Evolutionary conservation across 495 filamentous ascomycete genomes (phyloP), one percentile per base, ranked within the genome.

Genomic region (Jackrogersella multiformis): DNA sequence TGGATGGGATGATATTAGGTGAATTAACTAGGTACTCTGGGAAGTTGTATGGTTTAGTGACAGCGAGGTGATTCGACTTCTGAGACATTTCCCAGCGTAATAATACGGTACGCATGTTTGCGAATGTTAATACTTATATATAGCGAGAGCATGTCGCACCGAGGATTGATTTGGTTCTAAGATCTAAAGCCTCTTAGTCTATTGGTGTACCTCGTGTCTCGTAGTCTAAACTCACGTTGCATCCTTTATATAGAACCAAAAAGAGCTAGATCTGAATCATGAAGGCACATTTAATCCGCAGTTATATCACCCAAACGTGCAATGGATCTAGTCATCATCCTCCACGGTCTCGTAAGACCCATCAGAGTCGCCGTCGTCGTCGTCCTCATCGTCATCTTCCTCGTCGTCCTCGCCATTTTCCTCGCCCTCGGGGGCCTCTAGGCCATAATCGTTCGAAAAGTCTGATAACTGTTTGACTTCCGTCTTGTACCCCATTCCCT

Each of bases 391-490:
- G 1, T 84, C 84, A 0, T 87, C 87, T 0, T 88, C 87, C 0
- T 91, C 87, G 0, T 87, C 86, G 0, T 86, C 86, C 0, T 88
- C 87, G 0, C 88, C 87, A 4, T 89, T 85, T 0, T 85, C 88
- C 15, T 90, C 88, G 1, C 85, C 89, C 2, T 87, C 87, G n/a
- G 84, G 88, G 8, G 77, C 82, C 77, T 90, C 85, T 24, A 97
- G 76, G 4, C 94, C 95, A 76, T 99, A 99, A 75, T 93, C 92
- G 70, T 97, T 92, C 74, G 96, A 87, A 75, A 96, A 98, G 56
- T 88, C 85, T 55, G 88, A 87, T 44, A 98, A 81, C n/a, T 86
- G 73, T 70, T 90, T 88, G 23, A 93, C 82, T 56, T 90, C 81
- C 0, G 91, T 89, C 64, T 87, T 88, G 83, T 96, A 98, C 0